Conservation (phyloP, 257 asterid species). For the Fraxinus pennsylvanica region DNA sequence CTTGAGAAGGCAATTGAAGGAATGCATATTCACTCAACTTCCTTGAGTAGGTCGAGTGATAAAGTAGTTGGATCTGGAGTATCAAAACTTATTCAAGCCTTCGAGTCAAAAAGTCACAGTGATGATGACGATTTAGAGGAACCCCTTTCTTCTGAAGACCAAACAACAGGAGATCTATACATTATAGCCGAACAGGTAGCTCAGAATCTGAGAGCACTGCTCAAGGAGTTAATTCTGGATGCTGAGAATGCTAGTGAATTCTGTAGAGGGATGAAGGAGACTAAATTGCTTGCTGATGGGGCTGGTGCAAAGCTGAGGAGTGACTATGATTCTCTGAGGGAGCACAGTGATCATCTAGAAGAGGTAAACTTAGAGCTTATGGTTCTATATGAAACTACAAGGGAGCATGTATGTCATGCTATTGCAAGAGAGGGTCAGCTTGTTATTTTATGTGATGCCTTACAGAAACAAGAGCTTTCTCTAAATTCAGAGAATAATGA, state of each 20-base stretch:
- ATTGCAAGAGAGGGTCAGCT: slow-evolving; percentile 58
- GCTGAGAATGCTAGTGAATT: slow-evolving; percentile 52
- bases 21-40: slow-evolving; percentile 51
- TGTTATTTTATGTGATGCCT: slow-evolving; percentile 45
- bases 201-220: slow-evolving; percentile 42
- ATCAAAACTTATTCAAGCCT: slow-evolving; percentile 83
- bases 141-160: slow-evolving; percentile 39
- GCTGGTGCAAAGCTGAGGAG: slow-evolving; percentile 39
- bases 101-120: slow-evolving; percentile 57
- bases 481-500: slow-evolving; percentile 60
- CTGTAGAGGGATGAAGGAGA: slow-evolving; percentile 47
- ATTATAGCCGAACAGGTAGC: slow-evolving; percentile 43
- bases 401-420: slow-evolving; percentile 42
- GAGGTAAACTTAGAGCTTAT: slow-evolving; percentile 65
- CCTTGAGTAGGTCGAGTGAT: slow-evolving; percentile 49
- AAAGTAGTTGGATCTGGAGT: slow-evolving; percentile 62
- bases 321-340: slow-evolving; percentile 44
- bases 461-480: slow-evolving; percentile 52
- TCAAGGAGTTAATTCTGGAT: slow-evolving; percentile 48
- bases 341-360: slow-evolving; percentile 58
- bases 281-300: slow-evolving; percentile 40
- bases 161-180: slow-evolving; percentile 45
- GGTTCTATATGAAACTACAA: slow-evolving; percentile 68
- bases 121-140: slow-evolving; percentile 60
- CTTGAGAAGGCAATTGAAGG: slow-evolving; percentile 72